Evolutionary conservation across 2,329 filamentous ascomycete species (phyloP).

Genomic region (Aspergillus sp.): DNA sequence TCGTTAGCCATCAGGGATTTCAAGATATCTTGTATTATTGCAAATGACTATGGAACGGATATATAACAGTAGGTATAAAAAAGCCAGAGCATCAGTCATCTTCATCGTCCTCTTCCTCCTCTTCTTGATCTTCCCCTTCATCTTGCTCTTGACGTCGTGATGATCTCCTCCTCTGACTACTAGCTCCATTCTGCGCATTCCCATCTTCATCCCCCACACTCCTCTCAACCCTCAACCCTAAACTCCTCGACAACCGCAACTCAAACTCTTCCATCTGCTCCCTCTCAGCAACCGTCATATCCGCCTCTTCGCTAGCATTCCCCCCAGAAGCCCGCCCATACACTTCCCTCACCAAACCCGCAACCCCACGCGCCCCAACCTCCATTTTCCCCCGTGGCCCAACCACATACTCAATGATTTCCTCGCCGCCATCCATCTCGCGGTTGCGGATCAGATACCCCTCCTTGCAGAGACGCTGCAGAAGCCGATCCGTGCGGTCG

Average conservation of each 20-base stretch:
- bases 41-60: neutral
- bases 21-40: neutral
- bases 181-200: neutral
- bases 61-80: no score
- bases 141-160: neutral
- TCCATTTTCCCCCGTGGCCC: slow-evolving; percentile 81
- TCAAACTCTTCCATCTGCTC: slow-evolving; percentile 49
- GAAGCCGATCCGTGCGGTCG: slow-evolving; percentile 65
- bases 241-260: slow-evolving; percentile 53
- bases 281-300: slow-evolving; percentile 10
- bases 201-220: slow-evolving; percentile 4
- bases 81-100: neutral
- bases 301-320: slow-evolving; percentile 10
- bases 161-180: neutral
- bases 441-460: slow-evolving; percentile 71
- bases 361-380: slow-evolving; percentile 67
- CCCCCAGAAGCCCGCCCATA: slow-evolving; percentile 35
- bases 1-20: no score
- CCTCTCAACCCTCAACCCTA: slow-evolving; percentile 42
- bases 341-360: slow-evolving; percentile 55
- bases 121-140: slow-evolving; percentile 2
- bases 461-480: slow-evolving; percentile 69
- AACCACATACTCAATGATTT: slow-evolving; percentile 71
- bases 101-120: slow-evolving; percentile 1
- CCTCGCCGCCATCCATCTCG: slow-evolving; percentile 63